Evolutionary conservation across 768 basidiomycete species (phyloP).

Genomic region (Serpula lacrymans): DNA sequence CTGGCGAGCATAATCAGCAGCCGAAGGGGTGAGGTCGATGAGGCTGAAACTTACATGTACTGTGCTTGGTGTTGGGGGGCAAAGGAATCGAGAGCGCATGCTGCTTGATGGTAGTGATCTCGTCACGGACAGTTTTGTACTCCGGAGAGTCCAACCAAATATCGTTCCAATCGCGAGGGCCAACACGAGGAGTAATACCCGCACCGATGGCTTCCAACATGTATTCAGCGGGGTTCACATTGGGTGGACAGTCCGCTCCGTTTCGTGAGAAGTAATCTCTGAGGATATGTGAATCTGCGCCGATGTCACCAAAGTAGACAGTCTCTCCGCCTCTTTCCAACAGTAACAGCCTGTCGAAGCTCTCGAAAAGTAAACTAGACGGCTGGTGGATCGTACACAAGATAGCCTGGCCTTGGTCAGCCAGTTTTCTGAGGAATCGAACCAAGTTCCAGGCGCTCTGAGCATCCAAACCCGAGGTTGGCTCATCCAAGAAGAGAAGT

Average conservation of each 20-base stretch:
- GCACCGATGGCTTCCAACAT: conserved; percentile 89
- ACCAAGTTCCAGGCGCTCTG: conserved; percentile 80
- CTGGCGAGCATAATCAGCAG: conserved; percentile 26
- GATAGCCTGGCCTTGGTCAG: conserved; percentile 84
- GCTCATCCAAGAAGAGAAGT: conserved; percentile 35
- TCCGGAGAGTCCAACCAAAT: conserved; percentile 79
- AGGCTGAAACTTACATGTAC: conserved; percentile 48
- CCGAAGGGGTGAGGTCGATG: background rate
- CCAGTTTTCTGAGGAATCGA: conserved; percentile 78
- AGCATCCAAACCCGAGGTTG: conserved; percentile 55
- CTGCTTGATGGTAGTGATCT: conserved; percentile 46
- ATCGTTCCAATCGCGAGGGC: conserved; percentile 82
- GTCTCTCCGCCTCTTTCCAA: conserved; percentile 81
- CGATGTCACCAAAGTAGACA: conserved; percentile 93
- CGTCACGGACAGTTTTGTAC: conserved; percentile 34
- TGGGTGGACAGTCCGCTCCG: conserved; percentile 71
- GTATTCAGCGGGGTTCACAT: conserved; percentile 77
- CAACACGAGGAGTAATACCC: conserved; percentile 67
- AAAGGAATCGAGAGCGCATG: conserved; percentile 43
- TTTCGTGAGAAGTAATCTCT: conserved; percentile 73
- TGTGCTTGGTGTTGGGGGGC: conserved; percentile 36
- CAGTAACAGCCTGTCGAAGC: conserved; percentile 71
- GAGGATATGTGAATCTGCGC: conserved; percentile 62
- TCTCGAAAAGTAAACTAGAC: conserved; percentile 81
- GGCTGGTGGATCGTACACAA: conserved; percentile 91